Evolutionary conservation across 179 eudicot species (phyloP).

Genomic region (Heliamphora pulchella): DNA sequence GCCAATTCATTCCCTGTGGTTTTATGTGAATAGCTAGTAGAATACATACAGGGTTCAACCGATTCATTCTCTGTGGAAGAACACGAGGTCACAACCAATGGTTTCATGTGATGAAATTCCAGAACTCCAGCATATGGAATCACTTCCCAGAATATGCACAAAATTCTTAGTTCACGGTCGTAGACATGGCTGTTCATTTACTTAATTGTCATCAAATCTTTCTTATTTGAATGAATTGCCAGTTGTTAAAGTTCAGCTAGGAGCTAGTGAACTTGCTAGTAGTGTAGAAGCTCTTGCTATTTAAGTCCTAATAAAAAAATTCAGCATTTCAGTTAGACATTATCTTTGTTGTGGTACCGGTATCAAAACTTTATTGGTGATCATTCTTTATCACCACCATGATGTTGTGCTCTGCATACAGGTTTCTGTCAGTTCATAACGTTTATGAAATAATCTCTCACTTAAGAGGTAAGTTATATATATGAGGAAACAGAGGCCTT

Average conservation of each 20-base stretch:
- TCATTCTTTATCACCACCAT: neutral
- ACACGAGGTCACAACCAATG: no score
- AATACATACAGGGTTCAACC: no score
- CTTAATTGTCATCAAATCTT: neutral
- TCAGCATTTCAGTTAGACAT: neutral
- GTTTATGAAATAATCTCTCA: neutral
- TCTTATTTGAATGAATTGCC: neutral
- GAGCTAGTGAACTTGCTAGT: neutral
- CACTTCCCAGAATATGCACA: neutral
- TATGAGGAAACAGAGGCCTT: neutral
- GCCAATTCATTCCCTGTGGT: neutral
- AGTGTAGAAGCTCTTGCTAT: neutral
- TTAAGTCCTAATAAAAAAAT: neutral
- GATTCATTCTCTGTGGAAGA: no score
- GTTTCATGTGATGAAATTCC: no score
- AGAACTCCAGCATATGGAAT: neutral
- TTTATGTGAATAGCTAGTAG: no score
- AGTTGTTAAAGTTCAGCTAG: conserved; percentile 1
- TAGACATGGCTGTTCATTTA: neutral
- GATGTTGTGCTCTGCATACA: neutral
- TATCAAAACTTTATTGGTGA: neutral
- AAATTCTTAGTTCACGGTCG: neutral
- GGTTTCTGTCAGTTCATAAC: neutral
- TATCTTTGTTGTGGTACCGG: neutral
- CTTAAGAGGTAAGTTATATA: neutral